Evolutionary conservation across 306 rosid species (phyloP).

Genomic region (Chamaecrista fasciculata): DNA sequence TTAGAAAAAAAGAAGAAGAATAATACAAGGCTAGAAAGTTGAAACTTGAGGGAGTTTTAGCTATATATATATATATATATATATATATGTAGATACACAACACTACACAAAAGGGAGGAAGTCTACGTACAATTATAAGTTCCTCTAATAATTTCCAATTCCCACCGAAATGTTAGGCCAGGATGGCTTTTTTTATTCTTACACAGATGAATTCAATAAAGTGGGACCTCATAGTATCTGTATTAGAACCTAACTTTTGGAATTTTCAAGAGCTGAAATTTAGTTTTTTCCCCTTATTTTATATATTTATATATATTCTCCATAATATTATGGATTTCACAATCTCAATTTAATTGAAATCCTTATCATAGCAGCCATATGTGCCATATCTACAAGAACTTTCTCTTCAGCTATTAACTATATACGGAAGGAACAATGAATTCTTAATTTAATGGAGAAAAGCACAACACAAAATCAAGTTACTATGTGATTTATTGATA

Average conservation of each 20-base stretch:
- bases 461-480: background rate
- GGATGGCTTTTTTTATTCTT: constrained; percentile 33
- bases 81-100: background rate
- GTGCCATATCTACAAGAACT: background rate
- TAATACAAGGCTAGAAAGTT: background rate
- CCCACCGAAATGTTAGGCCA: constrained; percentile 56
- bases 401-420: background rate
- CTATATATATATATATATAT: background rate
- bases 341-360: constrained; percentile 15
- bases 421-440: background rate
- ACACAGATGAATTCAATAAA: constrained; percentile 33
- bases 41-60: background rate
- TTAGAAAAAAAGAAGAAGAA: too few relatives aligned
- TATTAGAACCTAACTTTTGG: constrained; percentile 52
- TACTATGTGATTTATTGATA: background rate
- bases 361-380: constrained; percentile 10
- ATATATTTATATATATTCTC: too few relatives aligned
- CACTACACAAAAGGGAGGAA: background rate
- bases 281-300: background rate
- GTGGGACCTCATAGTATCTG: constrained; percentile 57
- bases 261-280: constrained; percentile 29
- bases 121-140: constrained; percentile 19
- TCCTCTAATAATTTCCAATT: constrained; percentile 4
- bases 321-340: background rate
- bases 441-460: background rate